Evolutionary conservation across 2,329 filamentous ascomycete genomes (phyloP), one percentile per base, ranked within the genome.

Genomic region (Akanthomyces uredinophilus): DNA sequence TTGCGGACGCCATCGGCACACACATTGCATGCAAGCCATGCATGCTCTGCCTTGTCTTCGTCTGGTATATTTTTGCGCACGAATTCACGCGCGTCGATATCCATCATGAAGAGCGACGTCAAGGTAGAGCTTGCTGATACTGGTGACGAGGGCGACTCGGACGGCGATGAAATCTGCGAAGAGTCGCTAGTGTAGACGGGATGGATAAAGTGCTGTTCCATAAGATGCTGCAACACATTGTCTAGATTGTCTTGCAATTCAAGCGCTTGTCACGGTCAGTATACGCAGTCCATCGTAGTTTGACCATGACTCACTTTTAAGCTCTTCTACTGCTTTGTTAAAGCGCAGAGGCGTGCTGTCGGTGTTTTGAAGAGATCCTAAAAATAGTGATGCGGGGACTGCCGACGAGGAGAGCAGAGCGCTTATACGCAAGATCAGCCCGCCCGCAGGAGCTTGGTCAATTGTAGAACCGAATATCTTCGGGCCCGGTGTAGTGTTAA

Each of bases 151-250:
- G 66, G 57, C 18, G 65, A 62, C 16, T 66, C 68, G 18, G 46
- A 27, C 13, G 46, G 57, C 18, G 57, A 51, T 14, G 47, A 60
- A 24, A 29, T 3, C 24, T 61, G 43, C 13, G 60, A 27, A n/a
- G 64, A 56, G 8, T 66, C 63, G 0, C 66, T 64, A 22, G 62
- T 39, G 13, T 66, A 65, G 6, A 66, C 63, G 5, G 65, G 66
- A 29, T 70, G 68, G 46, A 70, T 68, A 10, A 68, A 67, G 37
- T 68, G 66, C 37, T 67, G 65, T 49, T 69, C 67, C n/a, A 68
- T 62, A 4, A 70, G 64, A 52, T 66, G 67, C 50, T 68, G 68
- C 14, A 70, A 50, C 4, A 68, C 64, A 22, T 68, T 64, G 29
- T 69, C 66, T n/a, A 69, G 50, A n/a, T 63, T 65, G 3, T 49